phyloP scores from a whole-genome alignment of 441 rosid species.

The Rhodomyrtus psidioides region DNA sequence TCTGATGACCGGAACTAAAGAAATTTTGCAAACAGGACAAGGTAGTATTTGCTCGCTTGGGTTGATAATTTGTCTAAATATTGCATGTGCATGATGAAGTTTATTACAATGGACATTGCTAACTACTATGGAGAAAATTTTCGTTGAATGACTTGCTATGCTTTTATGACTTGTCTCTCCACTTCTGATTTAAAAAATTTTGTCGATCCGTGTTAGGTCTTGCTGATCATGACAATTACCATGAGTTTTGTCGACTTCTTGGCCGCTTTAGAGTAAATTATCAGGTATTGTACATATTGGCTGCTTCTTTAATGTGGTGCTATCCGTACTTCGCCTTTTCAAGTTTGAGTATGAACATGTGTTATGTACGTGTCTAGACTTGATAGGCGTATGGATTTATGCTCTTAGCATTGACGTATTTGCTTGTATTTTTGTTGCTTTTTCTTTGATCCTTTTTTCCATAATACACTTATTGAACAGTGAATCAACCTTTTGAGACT shows the following conservation, averaged over 20 bases:
- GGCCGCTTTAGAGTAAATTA: constrained; percentile 95
- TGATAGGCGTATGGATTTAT: not conserved
- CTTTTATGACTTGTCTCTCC: not conserved
- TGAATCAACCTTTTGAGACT: not conserved
- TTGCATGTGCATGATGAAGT: not conserved
- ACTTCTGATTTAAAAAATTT: not conserved
- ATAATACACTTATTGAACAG: not conserved
- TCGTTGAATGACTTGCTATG: not conserved
- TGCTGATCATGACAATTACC: constrained; percentile 99
- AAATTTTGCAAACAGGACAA: constrained; percentile 89
- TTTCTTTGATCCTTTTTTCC: not conserved
- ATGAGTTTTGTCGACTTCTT: constrained; percentile 96
- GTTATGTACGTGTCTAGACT: not conserved
- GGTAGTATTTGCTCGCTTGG: constrained; percentile 29
- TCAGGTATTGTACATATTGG: constrained; percentile 48
- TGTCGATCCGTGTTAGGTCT: constrained; percentile 51
- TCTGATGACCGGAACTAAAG: constrained; percentile 93
- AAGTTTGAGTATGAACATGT: not conserved
- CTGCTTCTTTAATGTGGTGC: not conserved
- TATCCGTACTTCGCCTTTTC: not conserved
- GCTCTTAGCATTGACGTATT: not conserved
- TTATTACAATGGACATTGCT: not conserved
- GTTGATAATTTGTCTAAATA: not conserved
- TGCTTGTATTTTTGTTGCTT: not conserved
- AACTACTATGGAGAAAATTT: not conserved